These are phyloP conservation scores for Guyanaporus albipodus DNA, from an alignment of 768 basidiomycete genomes.

Conservation along the genomic window DNA sequence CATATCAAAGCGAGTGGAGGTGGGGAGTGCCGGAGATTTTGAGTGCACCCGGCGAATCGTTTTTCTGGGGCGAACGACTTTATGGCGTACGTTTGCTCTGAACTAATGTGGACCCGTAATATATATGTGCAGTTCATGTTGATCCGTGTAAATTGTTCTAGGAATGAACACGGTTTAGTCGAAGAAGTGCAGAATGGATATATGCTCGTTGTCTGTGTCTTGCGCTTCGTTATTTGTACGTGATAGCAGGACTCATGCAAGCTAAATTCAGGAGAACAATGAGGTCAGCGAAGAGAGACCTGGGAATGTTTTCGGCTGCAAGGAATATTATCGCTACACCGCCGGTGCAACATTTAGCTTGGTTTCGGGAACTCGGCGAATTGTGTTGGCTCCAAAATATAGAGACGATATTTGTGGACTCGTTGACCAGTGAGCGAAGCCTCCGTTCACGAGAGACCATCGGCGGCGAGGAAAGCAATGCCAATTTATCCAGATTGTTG, in stretches of 20 bases:
- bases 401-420: too few species aligned
- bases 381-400: neutral
- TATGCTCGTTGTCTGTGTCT: slow-evolving; percentile 2
- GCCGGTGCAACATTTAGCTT: neutral
- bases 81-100: slow-evolving; percentile 5
- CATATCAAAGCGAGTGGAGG: slow-evolving; percentile 20
- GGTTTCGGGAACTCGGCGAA: neutral
- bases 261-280: slow-evolving; percentile 25
- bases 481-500: too few species aligned
- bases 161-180: slow-evolving; percentile 13
- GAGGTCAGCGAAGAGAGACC: slow-evolving; percentile 17
- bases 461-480: too few species aligned
- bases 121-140: slow-evolving; percentile 22
- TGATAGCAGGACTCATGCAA: slow-evolving; percentile 16
- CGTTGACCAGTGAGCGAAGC: too few species aligned
- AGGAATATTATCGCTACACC: neutral
- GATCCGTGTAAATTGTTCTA: slow-evolving; percentile 21
- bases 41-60: neutral
- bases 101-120: slow-evolving; percentile 6
- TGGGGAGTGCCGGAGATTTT: neutral
- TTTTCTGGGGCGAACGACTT: neutral
- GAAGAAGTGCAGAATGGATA: slow-evolving; percentile 15
- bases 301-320: slow-evolving; percentile 6
- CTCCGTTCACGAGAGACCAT: too few species aligned
- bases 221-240: slow-evolving; percentile 24